Conservation (phyloP, 768 basidiomycete genomes). For the Trametes meyenii region DNA sequence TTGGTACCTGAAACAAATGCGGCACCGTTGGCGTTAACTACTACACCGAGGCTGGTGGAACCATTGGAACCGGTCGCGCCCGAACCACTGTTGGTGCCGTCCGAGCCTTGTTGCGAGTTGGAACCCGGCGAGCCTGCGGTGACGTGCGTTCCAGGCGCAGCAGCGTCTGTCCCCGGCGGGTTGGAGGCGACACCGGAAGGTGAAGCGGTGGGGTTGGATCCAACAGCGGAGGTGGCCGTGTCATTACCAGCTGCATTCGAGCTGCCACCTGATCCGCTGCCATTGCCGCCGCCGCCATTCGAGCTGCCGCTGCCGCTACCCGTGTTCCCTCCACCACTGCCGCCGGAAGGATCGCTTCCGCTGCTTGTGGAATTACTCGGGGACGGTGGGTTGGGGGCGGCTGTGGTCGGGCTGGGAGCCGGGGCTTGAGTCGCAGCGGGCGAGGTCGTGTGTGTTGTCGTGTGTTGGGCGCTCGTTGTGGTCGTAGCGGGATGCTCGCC, state of each 20-base stretch:
- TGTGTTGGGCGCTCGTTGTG: constrained; percentile 1
- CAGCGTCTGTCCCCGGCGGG: neutral
- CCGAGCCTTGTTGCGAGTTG: neutral
- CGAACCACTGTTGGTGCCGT: neutral
- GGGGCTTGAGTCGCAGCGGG: constrained; percentile 1
- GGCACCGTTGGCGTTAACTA: constrained; percentile 13
- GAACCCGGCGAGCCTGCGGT: neutral
- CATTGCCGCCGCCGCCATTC: constrained; percentile 4
- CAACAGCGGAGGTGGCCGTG: neutral
- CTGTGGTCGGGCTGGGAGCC: neutral
- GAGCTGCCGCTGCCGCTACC: neutral
- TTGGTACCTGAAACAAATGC: constrained; percentile 20
- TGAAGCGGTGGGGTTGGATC: neutral
- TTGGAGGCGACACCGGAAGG: neutral
- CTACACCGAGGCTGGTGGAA: neutral
- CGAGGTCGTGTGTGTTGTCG: constrained; percentile 2
- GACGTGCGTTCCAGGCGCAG: neutral
- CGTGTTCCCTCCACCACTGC: constrained; percentile 2
- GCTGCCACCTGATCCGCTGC: constrained; percentile 1
- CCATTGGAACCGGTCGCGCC: neutral
- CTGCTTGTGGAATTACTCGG: constrained; percentile 9
- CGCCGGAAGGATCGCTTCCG: neutral
- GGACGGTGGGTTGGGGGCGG: constrained; percentile 4
- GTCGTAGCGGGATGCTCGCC: constrained; percentile 16
- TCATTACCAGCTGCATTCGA: neutral